A percentile compares a stretch with the other conserved stretches of the same genome.
Evolutionary conservation across 495 filamentous ascomycete genomes (phyloP).

Genomic region (Penicillium simplicissimum): DNA sequence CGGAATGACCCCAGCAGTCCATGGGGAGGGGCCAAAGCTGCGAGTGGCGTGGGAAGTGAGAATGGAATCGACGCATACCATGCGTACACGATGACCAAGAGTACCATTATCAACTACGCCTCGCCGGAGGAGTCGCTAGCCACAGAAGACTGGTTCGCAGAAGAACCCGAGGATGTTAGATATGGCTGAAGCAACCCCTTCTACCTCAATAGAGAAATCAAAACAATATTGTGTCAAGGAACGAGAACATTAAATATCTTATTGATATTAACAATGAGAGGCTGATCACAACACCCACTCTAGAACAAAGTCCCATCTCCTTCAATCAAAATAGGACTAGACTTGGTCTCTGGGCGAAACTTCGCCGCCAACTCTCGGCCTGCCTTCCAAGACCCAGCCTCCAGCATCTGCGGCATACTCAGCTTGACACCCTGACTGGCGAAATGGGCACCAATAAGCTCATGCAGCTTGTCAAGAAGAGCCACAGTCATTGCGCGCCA

Average conservation of each 20-base stretch:
- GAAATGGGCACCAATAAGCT: constrained; percentile 57
- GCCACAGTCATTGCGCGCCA: constrained; percentile 84
- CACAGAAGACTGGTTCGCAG: constrained; percentile 30
- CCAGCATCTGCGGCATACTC: constrained; percentile 75
- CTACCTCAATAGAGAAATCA: neutral
- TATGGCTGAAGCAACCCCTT: constrained; percentile 17
- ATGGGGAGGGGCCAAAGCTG: constrained; percentile 26
- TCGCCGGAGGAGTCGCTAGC: constrained; percentile 18
- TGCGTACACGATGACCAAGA: constrained; percentile 26
- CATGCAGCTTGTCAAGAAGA: constrained; percentile 74
- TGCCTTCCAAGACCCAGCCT: constrained; percentile 79
- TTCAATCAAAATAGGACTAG: constrained; percentile 46
- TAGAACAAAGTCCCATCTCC: constrained; percentile 49
- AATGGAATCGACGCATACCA: constrained; percentile 31
- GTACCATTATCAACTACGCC: constrained; percentile 30
- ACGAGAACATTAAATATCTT: neutral
- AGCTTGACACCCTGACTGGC: constrained; percentile 58
- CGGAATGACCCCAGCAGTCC: constrained; percentile 32
- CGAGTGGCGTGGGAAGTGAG: constrained; percentile 31
- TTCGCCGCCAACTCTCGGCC: constrained; percentile 45
- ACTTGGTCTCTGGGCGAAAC: constrained; percentile 40
- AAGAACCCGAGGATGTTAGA: constrained; percentile 12
- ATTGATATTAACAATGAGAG: neutral
- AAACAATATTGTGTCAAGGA: neutral
- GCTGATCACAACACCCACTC: neutral